Conservation (phyloP, 1,284 basidiomycete species). For the Boletus semigastroideus region DNA sequence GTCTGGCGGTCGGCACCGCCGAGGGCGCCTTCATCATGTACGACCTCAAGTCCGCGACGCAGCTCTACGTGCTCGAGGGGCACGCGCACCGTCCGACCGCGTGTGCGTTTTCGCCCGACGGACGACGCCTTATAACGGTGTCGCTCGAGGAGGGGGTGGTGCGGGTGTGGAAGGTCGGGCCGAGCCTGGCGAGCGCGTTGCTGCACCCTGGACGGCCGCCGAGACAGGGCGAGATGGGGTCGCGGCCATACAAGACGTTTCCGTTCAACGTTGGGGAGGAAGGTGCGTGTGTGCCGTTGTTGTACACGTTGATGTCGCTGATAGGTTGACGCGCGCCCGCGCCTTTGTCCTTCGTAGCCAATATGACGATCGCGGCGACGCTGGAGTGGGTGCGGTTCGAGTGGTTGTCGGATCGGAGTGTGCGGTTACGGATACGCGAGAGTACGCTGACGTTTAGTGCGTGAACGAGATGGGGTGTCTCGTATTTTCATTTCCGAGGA, state of each 20-base stretch:
- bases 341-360: conserved; percentile 40
- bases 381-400: conserved; percentile 77
- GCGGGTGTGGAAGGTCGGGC: conserved; percentile 89
- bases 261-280: conserved; percentile 71
- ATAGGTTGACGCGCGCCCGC: not conserved
- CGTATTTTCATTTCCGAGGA: not conserved
- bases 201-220: conserved; percentile 92
- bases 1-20: conserved; percentile 89
- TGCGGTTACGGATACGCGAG: conserved; percentile 78
- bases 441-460: conserved; percentile 84
- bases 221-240: conserved; percentile 79
- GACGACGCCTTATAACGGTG: conserved; percentile 83
- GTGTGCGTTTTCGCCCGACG: conserved; percentile 91
- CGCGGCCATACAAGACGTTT: conserved; percentile 82
- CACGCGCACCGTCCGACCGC: conserved; percentile 80
- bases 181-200: conserved; percentile 75
- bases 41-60: conserved; percentile 93
- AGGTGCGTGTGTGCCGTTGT: conserved; percentile 39
- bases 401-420: conserved; percentile 81
- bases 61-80: conserved; percentile 92
- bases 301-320: not conserved
- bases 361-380: conserved; percentile 69
- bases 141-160: conserved; percentile 82
- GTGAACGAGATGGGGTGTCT: conserved; percentile 22
- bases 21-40: conserved; percentile 96